phyloP scores from a whole-genome alignment of 2,329 filamentous ascomycete species.

The Fusarium sp. region DNA sequence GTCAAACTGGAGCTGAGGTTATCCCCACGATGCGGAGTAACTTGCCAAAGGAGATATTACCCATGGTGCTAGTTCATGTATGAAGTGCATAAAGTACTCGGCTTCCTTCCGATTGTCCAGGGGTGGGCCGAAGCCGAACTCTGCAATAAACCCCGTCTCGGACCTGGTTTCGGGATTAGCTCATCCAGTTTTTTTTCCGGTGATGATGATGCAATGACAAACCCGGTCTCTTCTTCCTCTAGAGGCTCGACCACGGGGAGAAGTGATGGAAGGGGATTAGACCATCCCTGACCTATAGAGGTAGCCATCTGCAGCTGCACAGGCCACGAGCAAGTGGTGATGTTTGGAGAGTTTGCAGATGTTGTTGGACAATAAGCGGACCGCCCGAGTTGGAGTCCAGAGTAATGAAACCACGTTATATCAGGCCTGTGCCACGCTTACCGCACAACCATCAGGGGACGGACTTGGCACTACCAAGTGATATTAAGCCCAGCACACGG shows the following conservation, averaged over 20 bases:
- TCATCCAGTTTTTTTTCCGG: not conserved
- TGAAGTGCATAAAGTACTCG: conserved; percentile 32
- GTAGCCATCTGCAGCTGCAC: conserved; percentile 12
- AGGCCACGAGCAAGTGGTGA: not conserved
- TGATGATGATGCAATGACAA: not conserved
- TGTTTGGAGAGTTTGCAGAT: not conserved
- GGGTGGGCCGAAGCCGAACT: conserved; percentile 26
- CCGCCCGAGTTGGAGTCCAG: not conserved
- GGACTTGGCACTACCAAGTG: not conserved
- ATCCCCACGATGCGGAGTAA: conserved; percentile 1
- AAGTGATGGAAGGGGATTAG: conserved; percentile 25
- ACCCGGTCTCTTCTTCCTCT: conserved; percentile 13
- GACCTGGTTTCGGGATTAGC: not conserved
- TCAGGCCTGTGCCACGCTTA: not conserved
- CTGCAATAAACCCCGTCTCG: conserved; percentile 14
- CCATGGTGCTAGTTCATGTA: conserved; percentile 31
- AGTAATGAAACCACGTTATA: conserved; percentile 7
- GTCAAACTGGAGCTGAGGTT: conserved; percentile 48
- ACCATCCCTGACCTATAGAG: conserved; percentile 18
- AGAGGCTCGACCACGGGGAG: conserved; percentile 9
- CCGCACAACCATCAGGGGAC: not conserved
- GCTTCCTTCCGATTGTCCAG: conserved; percentile 29
- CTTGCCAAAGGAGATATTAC: not conserved
- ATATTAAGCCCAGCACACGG: conserved; percentile 3
- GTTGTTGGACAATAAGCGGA: not conserved